A percentile compares a stretch with the other conserved stretches of the same genome.
phyloP scores from a whole-genome alignment of 2,329 filamentous ascomycete species.

The Sarocladiaceae sp. region DNA sequence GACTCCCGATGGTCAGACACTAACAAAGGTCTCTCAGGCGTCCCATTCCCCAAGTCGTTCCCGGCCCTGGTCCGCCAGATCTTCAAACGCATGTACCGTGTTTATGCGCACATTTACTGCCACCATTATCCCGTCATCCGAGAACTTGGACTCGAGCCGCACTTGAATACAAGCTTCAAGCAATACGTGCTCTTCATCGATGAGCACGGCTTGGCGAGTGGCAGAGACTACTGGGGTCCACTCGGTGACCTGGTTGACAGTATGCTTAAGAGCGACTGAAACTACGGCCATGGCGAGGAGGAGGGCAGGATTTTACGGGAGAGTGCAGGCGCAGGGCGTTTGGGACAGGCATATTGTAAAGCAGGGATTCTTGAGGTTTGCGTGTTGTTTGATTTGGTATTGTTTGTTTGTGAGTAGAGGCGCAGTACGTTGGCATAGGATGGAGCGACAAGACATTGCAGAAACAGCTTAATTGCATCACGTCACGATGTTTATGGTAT shows the following conservation, averaged over 20 bases:
- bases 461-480: no score
- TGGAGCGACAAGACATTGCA: neutral
- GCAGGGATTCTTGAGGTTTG: neutral
- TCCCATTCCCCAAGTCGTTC: conserved; percentile 93
- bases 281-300: neutral
- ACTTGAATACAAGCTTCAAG: conserved; percentile 99
- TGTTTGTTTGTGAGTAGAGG: neutral
- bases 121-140: conserved; percentile 98
- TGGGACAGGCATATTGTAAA: neutral
- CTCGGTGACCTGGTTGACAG: conserved; percentile 94
- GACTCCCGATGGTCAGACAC: neutral
- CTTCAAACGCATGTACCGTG: conserved; percentile 97
- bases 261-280: conserved; percentile 88
- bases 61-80: conserved; percentile 85
- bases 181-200: conserved; percentile 99
- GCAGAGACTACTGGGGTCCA: conserved; percentile 96
- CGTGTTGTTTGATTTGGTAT: neutral
- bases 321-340: conserved; percentile 5
- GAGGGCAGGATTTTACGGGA: neutral
- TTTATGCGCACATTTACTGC: conserved; percentile 99
- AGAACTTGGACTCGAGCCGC: conserved; percentile 90
- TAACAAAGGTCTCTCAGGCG: conserved; percentile 51
- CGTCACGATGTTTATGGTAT: no score
- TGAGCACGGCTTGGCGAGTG: conserved; percentile 87
- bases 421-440: neutral